These are phyloP conservation scores for Phallus indusiatus DNA, from an alignment of 768 basidiomycete genomes.

Conservation along the genomic window DNA sequence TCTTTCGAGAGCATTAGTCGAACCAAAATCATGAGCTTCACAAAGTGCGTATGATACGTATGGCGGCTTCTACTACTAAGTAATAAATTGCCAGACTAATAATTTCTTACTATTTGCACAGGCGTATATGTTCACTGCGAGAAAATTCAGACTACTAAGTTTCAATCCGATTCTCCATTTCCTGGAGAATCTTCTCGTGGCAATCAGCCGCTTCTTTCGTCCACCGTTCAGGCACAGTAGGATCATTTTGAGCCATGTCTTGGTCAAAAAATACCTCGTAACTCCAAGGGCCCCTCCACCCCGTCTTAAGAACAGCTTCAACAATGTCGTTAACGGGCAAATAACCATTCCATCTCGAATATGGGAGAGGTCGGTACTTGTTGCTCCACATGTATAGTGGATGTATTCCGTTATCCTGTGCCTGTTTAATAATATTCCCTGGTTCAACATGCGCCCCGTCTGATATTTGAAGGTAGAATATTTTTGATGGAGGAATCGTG, in stretches of 20 bases:
- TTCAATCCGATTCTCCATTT: no score
- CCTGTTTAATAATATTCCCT: conserved; percentile 11
- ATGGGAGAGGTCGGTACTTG: conserved; percentile 21
- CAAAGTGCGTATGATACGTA: no score
- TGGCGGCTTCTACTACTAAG: no score
- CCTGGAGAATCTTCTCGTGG: conserved; percentile 11
- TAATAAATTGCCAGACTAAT: no score
- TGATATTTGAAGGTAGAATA: conserved; percentile 25
- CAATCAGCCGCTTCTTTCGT: conserved; percentile 13
- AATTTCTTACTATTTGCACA: neutral
- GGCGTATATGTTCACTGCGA: no score
- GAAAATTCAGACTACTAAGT: neutral
- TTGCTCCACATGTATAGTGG: conserved; percentile 22
- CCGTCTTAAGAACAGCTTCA: conserved; percentile 19
- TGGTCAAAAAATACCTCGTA: conserved; percentile 22
- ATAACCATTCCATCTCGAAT: conserved; percentile 10
- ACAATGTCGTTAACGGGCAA: conserved; percentile 20
- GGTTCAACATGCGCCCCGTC: conserved; percentile 17
- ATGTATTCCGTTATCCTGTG: conserved; percentile 17
- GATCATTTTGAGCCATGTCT: conserved; percentile 15
- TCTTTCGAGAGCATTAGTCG: no score
- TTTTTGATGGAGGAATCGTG: conserved; percentile 17
- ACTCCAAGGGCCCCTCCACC: conserved; percentile 22
- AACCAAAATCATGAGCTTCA: no score
- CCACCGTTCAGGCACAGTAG: conserved; percentile 16